Base-by-base conservation (phyloP, 805 yeast genomes). In the Wickerhamomyces rabaulensis region DNA sequence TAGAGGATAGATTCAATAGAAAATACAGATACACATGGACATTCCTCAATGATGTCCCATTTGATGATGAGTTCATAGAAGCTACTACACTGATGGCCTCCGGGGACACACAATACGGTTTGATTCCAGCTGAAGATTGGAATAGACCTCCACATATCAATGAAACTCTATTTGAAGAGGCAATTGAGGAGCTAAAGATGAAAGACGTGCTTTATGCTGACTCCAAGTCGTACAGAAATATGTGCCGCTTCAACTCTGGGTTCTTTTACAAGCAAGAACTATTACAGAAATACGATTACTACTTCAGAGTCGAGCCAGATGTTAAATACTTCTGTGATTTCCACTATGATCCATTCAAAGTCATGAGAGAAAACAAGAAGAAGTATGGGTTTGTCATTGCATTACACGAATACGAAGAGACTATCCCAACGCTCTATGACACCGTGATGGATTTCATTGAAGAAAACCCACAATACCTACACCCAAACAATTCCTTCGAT, bases 201-300 rank as follows among this genome's bases (percentile, higher is more conserved):
- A 62, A 71, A 10, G 71, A 74, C 3, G 78, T 86, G 8, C 65
- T 84, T 1, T 86, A 86, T 61, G 92, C 89, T 1, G 75, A 68
- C 26, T 78, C 86, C 1, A 63, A 69, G 52, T 80, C 88, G 1
- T 86, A 86, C 60, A 78, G 97, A 61, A 91, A 92, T 65, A 94
- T 94, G 98, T 94, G 98, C 65, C 76, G 96, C 35, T 92, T 85
- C 70, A 92, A 94, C 62, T 84, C 95, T 3, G 97, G 98, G 0
- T 87, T 75, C 63, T 94, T 94, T 68, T 92, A 80, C 70, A 78
- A 86, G 61, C 95, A 90, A 60, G 80, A 80, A 47, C 62, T 89
- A 40, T 67, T 91, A 55, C 64, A 70, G 40, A 73, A 83, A 29
- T 94, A 87, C 68, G 92, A 89, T 51, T 94, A 84, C 74, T 92